phyloP scores from a whole-genome alignment of 495 filamentous ascomycete species.

The Trypethelium eluteriae region DNA sequence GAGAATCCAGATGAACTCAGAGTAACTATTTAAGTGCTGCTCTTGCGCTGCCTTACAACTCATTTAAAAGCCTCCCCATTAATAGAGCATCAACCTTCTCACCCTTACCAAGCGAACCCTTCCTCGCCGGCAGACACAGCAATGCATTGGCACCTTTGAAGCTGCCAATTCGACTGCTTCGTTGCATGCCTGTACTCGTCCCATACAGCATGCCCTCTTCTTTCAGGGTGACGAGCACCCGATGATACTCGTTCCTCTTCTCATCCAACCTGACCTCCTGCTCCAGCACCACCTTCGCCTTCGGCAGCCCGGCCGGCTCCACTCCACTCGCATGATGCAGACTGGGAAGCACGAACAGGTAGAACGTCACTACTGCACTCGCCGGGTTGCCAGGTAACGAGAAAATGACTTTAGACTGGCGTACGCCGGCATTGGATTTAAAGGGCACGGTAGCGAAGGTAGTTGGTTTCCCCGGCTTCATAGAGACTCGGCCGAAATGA shows the following conservation, averaged over 20 bases:
- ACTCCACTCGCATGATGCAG: conserved; percentile 64
- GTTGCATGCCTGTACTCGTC: conserved; percentile 77
- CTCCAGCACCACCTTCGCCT: conserved; percentile 59
- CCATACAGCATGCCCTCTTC: conserved; percentile 66
- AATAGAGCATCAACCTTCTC: conserved; percentile 52
- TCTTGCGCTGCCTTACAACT: conserved; percentile 6
- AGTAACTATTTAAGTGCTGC: neutral
- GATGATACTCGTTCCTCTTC: conserved; percentile 77
- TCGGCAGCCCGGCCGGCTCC: conserved; percentile 57
- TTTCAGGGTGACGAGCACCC: conserved; percentile 55
- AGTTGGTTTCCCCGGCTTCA: conserved; percentile 97
- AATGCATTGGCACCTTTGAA: conserved; percentile 81
- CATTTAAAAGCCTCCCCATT: conserved; percentile 44
- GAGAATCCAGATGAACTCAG: neutral
- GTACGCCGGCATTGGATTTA: conserved; percentile 40
- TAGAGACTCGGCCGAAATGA: conserved; percentile 90
- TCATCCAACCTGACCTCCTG: conserved; percentile 67
- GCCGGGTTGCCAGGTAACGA: conserved; percentile 92
- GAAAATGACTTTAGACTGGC: conserved; percentile 67
- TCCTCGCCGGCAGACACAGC: conserved; percentile 60
- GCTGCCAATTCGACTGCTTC: conserved; percentile 84
- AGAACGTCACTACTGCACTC: conserved; percentile 82
- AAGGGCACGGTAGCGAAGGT: conserved; percentile 85
- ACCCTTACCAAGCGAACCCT: conserved; percentile 45
- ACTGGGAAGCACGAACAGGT: conserved; percentile 86